Base-by-base conservation (phyloP, 225 moss, liverwort and hornwort species). In the Bryoerythrophyllum caledonicum region DNA sequence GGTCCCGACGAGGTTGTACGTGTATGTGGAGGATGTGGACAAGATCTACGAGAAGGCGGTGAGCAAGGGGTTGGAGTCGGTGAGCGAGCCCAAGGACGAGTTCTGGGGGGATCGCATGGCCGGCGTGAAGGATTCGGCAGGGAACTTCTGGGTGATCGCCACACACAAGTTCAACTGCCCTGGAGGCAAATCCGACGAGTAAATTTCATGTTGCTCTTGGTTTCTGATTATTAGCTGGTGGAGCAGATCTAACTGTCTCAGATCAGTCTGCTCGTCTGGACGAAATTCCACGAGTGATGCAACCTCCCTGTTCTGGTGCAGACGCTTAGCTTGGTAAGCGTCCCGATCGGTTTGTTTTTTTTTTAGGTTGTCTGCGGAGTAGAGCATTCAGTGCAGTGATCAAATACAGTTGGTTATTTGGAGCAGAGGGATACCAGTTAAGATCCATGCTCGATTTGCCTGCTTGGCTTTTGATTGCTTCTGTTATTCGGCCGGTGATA, bases 11-110 rank as follows among this genome's bases (percentile, higher is more conserved):
- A 81, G 86, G 83, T 4, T 81, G 59, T 54, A 72, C 72, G 78
- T 86, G 0, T 86, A 81, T 1, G 80, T 86, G 5, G 80, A 77
- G 7, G 81, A 86, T n/a, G 86, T 81, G 3, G 86, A 86, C 80
- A 80, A 77, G 72, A 86, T 68, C 2, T 86, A 86, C 72, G 68
- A 72, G 75, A 53, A 75, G 15, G 86, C 81, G 10, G 0, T 83
- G 48, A 30, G n/a, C n/a, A n/a, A n/a, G n/a, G n/a, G n/a, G n/a
- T n/a, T n/a, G n/a, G n/a, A n/a, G n/a, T n/a, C n/a, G n/a, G n/a
- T n/a, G n/a, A n/a, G n/a, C n/a, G n/a, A n/a, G n/a, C n/a, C n/a
- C n/a, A n/a, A n/a, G n/a, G n/a, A n/a, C n/a, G n/a, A n/a, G n/a
- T n/a, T n/a, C n/a, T n/a, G n/a, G n/a, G n/a, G n/a, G n/a, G n/a